Percentiles rank a stretch among this genome's conserved stretches.
These are phyloP conservation scores for Ogataea salicorniae DNA, from an alignment of 805 yeast genomes.

Conservation along the genomic window DNA sequence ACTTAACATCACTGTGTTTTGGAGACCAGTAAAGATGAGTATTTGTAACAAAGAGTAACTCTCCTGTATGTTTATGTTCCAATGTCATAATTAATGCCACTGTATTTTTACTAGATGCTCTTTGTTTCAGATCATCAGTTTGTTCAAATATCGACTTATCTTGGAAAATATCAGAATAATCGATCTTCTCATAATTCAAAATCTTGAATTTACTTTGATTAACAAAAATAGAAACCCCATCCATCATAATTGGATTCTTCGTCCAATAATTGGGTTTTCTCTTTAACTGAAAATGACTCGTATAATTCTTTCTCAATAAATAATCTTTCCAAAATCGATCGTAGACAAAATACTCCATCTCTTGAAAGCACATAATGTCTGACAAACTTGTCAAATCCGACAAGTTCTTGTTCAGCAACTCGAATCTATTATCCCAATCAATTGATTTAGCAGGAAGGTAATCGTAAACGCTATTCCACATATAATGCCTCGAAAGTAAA, in stretches of 20 bases:
- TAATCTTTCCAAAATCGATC: constrained; percentile 21
- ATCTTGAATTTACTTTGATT: constrained; percentile 44
- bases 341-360: constrained; percentile 30
- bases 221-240: constrained; percentile 55
- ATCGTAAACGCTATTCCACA: constrained; percentile 54
- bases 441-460: constrained; percentile 43
- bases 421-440: constrained; percentile 46
- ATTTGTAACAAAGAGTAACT: constrained; percentile 44
- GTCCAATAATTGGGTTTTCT: constrained; percentile 52
- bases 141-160: constrained; percentile 26
- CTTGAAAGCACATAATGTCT: constrained; percentile 52
- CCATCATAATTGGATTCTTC: constrained; percentile 41
- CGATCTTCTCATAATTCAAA: constrained; percentile 27
- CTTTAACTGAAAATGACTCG: constrained; percentile 44
- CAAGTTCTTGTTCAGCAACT: constrained; percentile 36
- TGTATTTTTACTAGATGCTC: constrained; percentile 46
- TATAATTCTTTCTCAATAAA: constrained; percentile 32
- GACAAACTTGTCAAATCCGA: constrained; percentile 29
- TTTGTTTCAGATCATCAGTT: constrained; percentile 30
- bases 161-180: constrained; percentile 29
- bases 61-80: constrained; percentile 37
- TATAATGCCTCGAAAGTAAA: constrained; percentile 38
- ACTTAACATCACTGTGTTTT: constrained; percentile 47
- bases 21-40: constrained; percentile 60
- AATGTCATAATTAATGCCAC: constrained; percentile 50